These are phyloP conservation scores for Chlorella variabilis DNA, from an alignment of 163 green algal genomes.

Conservation along the genomic window DNA sequence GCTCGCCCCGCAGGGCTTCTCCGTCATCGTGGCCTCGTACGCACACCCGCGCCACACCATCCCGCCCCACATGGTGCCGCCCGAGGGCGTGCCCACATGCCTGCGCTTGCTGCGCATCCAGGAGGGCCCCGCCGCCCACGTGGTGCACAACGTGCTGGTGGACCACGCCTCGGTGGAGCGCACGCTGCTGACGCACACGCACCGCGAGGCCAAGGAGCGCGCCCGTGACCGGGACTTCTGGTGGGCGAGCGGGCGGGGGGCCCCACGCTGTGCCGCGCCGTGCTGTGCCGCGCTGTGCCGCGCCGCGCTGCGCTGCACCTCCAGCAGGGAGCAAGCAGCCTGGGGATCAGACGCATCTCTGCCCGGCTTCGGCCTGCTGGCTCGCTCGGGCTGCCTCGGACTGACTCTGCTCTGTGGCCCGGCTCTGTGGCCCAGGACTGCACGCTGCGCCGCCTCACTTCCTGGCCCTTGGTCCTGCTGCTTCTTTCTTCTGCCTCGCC, in stretches of 20 bases:
- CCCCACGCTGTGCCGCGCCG: no score
- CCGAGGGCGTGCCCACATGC: neutral
- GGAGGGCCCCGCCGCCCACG: neutral
- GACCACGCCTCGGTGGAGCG: conserved; percentile 37
- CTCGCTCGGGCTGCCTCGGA: no score
- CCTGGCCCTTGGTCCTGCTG: neutral
- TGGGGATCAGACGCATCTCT: no score
- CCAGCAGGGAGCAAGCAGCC: no score
- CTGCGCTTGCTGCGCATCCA: conserved; percentile 18
- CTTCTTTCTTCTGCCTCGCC: neutral
- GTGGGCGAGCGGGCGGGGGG: neutral
- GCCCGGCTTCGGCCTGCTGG: no score
- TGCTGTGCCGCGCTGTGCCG: no score
- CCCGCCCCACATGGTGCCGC: neutral
- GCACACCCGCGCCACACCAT: conserved; percentile 29
- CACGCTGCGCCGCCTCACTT: neutral
- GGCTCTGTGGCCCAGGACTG: no score
- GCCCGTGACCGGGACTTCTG: conserved; percentile 1
- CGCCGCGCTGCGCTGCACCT: no score
- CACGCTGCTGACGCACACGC: conserved; percentile 22
- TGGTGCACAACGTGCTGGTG: conserved; percentile 38
- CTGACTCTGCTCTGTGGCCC: no score
- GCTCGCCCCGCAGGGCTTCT: neutral
- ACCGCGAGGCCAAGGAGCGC: neutral
- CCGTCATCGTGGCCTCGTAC: conserved; percentile 1